Evolutionary conservation across 179 eudicot genomes (phyloP).

Genomic region (Gypsophila paniculata): DNA sequence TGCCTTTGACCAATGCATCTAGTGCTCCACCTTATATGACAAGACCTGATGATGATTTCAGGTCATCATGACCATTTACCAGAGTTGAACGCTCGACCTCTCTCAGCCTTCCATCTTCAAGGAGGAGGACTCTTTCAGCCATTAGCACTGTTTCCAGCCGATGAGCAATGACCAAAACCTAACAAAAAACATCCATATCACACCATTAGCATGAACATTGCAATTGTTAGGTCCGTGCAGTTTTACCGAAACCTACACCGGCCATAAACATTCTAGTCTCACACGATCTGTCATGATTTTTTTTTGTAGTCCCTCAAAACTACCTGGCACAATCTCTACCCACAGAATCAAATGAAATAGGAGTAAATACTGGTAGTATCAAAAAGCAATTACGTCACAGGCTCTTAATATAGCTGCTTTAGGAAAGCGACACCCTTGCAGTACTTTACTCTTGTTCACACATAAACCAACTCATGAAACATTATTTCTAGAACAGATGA

Average conservation of each 20-base stretch:
- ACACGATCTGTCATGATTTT: no score
- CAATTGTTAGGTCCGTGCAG: neutral
- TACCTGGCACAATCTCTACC: no score
- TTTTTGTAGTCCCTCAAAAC: no score
- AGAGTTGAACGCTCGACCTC: conserved; percentile 65
- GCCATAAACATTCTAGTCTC: neutral
- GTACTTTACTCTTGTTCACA: neutral
- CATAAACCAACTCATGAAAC: neutral
- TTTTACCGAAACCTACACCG: neutral
- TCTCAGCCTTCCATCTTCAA: conserved; percentile 55
- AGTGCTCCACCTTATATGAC: conserved; percentile 28
- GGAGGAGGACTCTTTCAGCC: conserved; percentile 69
- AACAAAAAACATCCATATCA: conserved; percentile 9
- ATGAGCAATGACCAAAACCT: conserved; percentile 89
- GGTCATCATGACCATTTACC: conserved; percentile 36
- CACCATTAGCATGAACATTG: neutral
- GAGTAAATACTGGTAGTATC: neutral
- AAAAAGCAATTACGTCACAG: neutral
- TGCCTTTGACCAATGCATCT: neutral
- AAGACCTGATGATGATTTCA: conserved; percentile 41
- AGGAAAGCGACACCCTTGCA: neutral
- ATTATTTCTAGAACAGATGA: neutral
- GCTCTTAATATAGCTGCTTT: neutral
- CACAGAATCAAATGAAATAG: neutral
- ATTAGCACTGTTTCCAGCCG: conserved; percentile 79